Evolutionary conservation across 176 grass and related monocot species (phyloP), one percentile per base, ranked within the genome.

Genomic region (Raddia guianensis): DNA sequence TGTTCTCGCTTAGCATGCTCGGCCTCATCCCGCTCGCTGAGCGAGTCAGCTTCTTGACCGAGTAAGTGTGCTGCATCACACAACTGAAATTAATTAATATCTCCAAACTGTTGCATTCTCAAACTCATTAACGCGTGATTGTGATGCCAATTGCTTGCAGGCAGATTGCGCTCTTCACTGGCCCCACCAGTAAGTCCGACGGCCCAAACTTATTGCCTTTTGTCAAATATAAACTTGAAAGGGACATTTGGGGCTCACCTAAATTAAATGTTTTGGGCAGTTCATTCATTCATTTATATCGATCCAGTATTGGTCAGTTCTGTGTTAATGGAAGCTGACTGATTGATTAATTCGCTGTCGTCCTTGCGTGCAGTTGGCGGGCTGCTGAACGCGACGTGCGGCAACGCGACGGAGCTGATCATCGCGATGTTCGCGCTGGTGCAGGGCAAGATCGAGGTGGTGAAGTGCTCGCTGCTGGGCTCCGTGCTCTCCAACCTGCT

Each of bases 31-130:
- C 96, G 54, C 96, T 99, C 14, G 92, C 96, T 7, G 96, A 99
- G 76, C 82, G 96, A 13, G 90, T 99, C 74, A 99, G 96, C 90
- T 99, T 99, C 80, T 92, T 99, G 32, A 99, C 96, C 33, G 96
- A 99, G 96, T 95, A 84, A 88, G 85, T 81, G 37, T 20, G 10
- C 18, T 70, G 37, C 66, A 7, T 32, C 11, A 12, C 56, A 57
- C 13, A 73, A 45, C 32, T 48, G 63, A 8, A 63, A 77, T 49
- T 2, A 16, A 8, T 10, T 10, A 35, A 47, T 13, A 59, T 68
- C 49, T 50, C 21, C 37, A 8, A 64, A 49, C 1, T 27, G 27
- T 19, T 7, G 2, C 40, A 27, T 48, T 40, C 32, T 82, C 14
- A 45, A 47, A 27, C 21, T 8, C 4, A 40, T 73, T 51, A 19